phyloP scores from a whole-genome alignment of 225 moss, liverwort and hornwort species.

The Antitrichia curtipendula region DNA sequence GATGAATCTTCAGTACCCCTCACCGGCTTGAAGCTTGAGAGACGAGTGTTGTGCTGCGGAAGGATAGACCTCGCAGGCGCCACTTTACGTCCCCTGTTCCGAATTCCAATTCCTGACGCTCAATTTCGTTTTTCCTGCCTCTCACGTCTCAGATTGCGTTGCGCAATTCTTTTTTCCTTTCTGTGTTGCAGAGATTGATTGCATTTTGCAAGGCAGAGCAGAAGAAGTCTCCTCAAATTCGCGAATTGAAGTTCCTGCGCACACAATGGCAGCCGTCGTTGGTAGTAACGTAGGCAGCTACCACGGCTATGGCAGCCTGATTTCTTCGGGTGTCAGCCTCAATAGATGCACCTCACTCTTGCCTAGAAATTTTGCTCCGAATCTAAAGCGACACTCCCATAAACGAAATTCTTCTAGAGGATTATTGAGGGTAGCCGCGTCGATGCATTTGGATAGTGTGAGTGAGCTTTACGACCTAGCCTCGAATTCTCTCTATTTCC shows the following conservation, averaged over 20 bases:
- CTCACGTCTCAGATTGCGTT: not conserved
- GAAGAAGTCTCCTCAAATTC: not conserved
- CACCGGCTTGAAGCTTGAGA: not conserved
- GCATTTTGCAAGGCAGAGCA: not conserved
- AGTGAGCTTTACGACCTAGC: conserved; percentile 3
- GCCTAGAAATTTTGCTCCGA: conserved; percentile 3
- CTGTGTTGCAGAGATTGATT: not conserved
- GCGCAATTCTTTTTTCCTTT: not conserved
- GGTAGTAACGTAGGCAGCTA: not conserved
- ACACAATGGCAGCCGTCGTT: conserved; percentile 11
- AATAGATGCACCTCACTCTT: not conserved
- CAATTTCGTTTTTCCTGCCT: not conserved
- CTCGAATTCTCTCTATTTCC: conserved; percentile 3
- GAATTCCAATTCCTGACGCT: not conserved
- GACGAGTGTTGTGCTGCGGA: not conserved
- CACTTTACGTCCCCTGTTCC: not conserved
- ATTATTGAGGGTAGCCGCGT: conserved; percentile 1
- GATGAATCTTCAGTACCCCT: not conserved
- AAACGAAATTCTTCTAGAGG: not conserved
- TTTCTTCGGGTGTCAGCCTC: not conserved
- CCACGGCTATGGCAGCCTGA: conserved; percentile 4
- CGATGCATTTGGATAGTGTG: not conserved
- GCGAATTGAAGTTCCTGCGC: not conserved
- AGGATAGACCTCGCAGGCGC: not conserved
- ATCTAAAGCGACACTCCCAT: not conserved